Evolutionary conservation across 225 moss, liverwort and hornwort genomes (phyloP).

Genomic region (Ulota crispa): DNA sequence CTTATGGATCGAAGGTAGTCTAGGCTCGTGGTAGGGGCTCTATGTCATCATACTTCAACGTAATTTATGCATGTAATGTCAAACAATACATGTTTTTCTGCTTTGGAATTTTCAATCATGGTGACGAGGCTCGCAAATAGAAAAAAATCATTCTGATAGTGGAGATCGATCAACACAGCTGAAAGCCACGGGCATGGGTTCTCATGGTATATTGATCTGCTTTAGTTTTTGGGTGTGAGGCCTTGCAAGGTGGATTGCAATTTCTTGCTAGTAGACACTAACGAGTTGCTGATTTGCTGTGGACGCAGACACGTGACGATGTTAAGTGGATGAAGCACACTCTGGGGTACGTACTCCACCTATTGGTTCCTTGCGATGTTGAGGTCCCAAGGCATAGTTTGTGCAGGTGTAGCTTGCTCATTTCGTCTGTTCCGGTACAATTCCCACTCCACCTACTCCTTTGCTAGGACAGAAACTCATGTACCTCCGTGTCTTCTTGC

Average conservation of each 20-base stretch:
- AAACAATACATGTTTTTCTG: background rate
- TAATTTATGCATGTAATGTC: background rate
- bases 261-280: background rate
- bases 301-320: constrained; percentile 76
- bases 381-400: background rate
- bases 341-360: constrained; percentile 48
- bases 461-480: background rate
- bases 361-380: background rate
- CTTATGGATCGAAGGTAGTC: background rate
- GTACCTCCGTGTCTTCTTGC: background rate
- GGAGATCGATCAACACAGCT: background rate
- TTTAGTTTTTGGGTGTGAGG: background rate
- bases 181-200: background rate
- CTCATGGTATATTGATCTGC: background rate
- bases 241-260: background rate
- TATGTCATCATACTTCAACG: background rate
- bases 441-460: background rate
- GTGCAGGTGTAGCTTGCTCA: background rate
- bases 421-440: background rate
- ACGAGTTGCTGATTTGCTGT: constrained; percentile 12
- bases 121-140: background rate
- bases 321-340: constrained; percentile 92
- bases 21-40: background rate
- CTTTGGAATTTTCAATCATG: background rate
- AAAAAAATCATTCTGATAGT: background rate